Evolutionary conservation across 192 early-diverging fungal genomes (phyloP), one percentile per base, ranked within the genome.

Genomic region (Coemansia sp.): DNA sequence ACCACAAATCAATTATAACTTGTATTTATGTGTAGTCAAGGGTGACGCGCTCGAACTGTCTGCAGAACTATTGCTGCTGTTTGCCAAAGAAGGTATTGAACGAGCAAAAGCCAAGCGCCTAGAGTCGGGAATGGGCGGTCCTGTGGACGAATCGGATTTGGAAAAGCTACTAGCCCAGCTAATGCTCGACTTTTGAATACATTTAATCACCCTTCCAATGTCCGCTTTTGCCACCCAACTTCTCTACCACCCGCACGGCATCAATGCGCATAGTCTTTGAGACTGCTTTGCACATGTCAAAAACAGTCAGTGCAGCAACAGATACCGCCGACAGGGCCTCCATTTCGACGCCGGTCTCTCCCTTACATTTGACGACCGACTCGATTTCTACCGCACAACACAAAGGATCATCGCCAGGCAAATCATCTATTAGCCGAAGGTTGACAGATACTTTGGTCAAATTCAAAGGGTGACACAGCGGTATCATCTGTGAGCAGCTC

Each of bases 211-310:
- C 39, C 36, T 64, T 76, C 82, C 82, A 84, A 44, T 68, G 66
- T 0, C 92, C 95, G 64, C 89, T 91, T 68, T 91, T 92, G 7
- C 96, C 96, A 5, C 96, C 96, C 1, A 88, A 80, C 75, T 98
- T 98, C 58, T 86, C 76, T 20, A 91, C 76, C 0, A 98, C 89
- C 4, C 89, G 74, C 38, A 96, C 83, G 41, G 87, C 84, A 29
- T 85, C 81, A 70, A 98, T 95, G 24, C 76, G 72, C 85, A 96
- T 96, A n/a, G 76, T 82, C 65, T 94, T 93, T 39, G 89, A 87
- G 8, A 90, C 92, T 1, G 94, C 93, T 70, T 98, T 98, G 76
- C 92, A 96, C 96, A 98, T 98, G 71, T 98, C 96, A 86, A 90
- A 96, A 1, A 98, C 88, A 2, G 96, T 96, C 59, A 93, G 77